Evolutionary conservation across 306 rosid species (phyloP).

Genomic region (Senna siamea): DNA sequence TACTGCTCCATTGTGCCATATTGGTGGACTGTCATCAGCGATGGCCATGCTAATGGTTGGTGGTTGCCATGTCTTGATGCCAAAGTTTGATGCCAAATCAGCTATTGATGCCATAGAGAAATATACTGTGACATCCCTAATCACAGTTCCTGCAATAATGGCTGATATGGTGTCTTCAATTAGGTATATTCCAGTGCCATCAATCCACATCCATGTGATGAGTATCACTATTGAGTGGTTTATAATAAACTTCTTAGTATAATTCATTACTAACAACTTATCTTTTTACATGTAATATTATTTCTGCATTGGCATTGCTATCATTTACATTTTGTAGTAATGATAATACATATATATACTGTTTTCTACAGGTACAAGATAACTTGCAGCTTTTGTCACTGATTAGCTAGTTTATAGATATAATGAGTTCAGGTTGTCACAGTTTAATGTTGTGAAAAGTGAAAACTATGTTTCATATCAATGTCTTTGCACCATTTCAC

Average conservation of each 20-base stretch:
- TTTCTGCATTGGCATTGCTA: background rate
- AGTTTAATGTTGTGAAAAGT: background rate
- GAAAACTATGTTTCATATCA: background rate
- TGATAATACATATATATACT: background rate
- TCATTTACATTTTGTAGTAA: background rate
- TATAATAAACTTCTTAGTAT: background rate
- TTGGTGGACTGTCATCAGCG: slow-evolving; percentile 91
- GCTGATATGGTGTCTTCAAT: slow-evolving; percentile 55
- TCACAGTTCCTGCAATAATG: slow-evolving; percentile 95
- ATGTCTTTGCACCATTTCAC: slow-evolving; percentile 13
- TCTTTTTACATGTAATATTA: background rate
- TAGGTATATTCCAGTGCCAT: slow-evolving; percentile 52
- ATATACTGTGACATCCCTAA: slow-evolving; percentile 72
- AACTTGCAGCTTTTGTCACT: background rate
- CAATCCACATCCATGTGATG: background rate
- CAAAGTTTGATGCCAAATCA: slow-evolving; percentile 70
- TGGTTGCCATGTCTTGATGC: slow-evolving; percentile 79
- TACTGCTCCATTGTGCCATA: slow-evolving; percentile 90
- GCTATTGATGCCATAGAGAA: slow-evolving; percentile 59
- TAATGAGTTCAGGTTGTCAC: slow-evolving; percentile 5
- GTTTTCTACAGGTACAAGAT: background rate
- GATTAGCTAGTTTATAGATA: slow-evolving; percentile 4
- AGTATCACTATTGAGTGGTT: background rate
- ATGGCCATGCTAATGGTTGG: slow-evolving; percentile 82
- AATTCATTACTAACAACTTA: background rate